Base-by-base conservation (phyloP, 345 rosid species). In the Pistacia vera region DNA sequence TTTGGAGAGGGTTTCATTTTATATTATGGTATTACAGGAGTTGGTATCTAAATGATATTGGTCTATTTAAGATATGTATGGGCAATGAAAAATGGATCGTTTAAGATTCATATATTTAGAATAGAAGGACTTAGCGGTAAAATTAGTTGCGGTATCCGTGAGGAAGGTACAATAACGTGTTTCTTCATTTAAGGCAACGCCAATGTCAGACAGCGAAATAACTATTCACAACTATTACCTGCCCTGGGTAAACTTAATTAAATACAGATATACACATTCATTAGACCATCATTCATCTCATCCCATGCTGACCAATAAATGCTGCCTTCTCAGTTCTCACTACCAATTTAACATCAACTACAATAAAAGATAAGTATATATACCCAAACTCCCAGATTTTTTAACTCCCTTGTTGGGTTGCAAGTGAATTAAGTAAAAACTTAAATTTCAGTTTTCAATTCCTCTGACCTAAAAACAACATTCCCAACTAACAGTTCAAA, bases 401-500 rank as follows among this genome's bases (percentile, higher is more conserved):
- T 22, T 51, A 51, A 49, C 8, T 51, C 36, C 13, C 63, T 20
- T 3, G 20, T 36, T 38, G 74, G 64, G 35, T 71, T 59, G 54
- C 63, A 57, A 57, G 20, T 71, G 38, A 71, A 56, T 38, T 18
- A 44, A 20, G 22, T 13, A 25, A 28, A n/a, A 72, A 59, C 20
- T 59, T 72, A 72, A 72, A 44, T 25, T 72, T 60, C 30, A 46
- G 0, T 51, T 96, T 82, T 93, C 99, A 60, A 96, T 90, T 66
- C 98, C 97, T 36, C 99, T 82, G 68, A 96, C 99, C 99, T 93
- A 63, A 44, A 77, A 81, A 58, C 70, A 81, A 36, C 36, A 67
- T 57, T 30, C 11, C 30, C n/a, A 35, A 57, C 67, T 46, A 36
- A 22, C 46, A 70, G 20, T 54, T 25, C 11, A 4, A 60, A 60